Evolutionary conservation across 2,329 filamentous ascomycete genomes (phyloP), one percentile per base, ranked within the genome.

Genomic region (Graphiopsis chlorocephala): DNA sequence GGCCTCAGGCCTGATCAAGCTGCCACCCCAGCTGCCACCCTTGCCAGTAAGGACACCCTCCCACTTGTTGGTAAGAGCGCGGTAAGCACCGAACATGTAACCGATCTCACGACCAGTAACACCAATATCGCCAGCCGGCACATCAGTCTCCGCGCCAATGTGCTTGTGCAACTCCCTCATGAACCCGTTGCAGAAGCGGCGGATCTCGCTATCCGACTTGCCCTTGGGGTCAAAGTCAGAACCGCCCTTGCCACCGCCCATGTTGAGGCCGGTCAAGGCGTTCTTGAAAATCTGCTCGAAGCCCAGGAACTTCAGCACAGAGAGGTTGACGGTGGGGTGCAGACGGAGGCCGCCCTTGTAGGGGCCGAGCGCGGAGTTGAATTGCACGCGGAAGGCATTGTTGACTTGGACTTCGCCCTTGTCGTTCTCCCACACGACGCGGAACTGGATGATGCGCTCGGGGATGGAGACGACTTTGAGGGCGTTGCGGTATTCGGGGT

Each of bases 261-360:
- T 97, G 83, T 84, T 84, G 93, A 90, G 82, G 76, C 95, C 95
- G 68, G 95, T 98, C 72, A 98, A 84, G 72, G 95, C 95, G 91
- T 98, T 98, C 88, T 98, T 98, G 87, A 98, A 98, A 83, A 94
- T 96, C 84, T 98, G 95, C 88, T 99, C 95, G 76, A 98, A 98
- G 71, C 94, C 95, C 77, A 99, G 86, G 84, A 98, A 98, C 85
- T 99, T 99, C 75, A 99, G 87, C 75, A 87, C 84, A 64, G 83
- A 86, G 62, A 89, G 82, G 78, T 89, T 95, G 80, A 95, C 92
- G 12, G 89, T 88, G 68, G 94, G 95, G 81, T 99, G 95, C 81
- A 99, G 92, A 73, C 95, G 87, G 72, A 98, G 88, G 78, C 95
- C 95, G 71, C 95, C 95, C 87, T 98, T 98, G 90, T 97, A 98